Conservation (phyloP, 139 green algal genomes). For the Volvox africanus region DNA sequence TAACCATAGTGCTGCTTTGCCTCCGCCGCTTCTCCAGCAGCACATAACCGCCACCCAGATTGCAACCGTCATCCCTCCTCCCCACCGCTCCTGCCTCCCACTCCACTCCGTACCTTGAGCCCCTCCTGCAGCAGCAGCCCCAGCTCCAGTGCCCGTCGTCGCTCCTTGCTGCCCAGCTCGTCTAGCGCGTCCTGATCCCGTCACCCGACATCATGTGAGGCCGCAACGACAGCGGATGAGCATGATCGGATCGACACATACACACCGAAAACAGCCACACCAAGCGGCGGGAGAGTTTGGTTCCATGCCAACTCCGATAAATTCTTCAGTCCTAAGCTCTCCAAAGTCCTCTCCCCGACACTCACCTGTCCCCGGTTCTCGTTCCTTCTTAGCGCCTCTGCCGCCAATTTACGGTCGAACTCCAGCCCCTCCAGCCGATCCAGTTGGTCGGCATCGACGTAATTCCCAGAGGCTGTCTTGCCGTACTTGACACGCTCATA, state of each 20-base stretch:
- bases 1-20: no score
- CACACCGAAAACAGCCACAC: no score
- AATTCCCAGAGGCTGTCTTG: conserved; percentile 46
- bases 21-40: no score
- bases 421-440: conserved; percentile 53
- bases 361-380: conserved; percentile 26
- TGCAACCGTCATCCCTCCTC: background rate
- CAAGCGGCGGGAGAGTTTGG: no score
- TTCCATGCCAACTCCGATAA: no score
- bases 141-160: conserved; percentile 56
- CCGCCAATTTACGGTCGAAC: conserved; percentile 40
- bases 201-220: no score
- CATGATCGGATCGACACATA: no score
- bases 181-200: conserved; percentile 54
- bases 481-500: conserved; percentile 44
- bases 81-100: background rate
- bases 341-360: background rate
- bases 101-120: conserved; percentile 17
- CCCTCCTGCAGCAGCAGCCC: conserved; percentile 32
- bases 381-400: conserved; percentile 56
- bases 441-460: conserved; percentile 62
- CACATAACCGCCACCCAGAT: no score
- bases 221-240: no score
- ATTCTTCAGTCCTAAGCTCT: no score
- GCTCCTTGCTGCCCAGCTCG: conserved; percentile 40